These are phyloP conservation scores for Podospora pseudoanserina DNA, from an alignment of 495 filamentous ascomycete genomes.

Conservation along the genomic window DNA sequence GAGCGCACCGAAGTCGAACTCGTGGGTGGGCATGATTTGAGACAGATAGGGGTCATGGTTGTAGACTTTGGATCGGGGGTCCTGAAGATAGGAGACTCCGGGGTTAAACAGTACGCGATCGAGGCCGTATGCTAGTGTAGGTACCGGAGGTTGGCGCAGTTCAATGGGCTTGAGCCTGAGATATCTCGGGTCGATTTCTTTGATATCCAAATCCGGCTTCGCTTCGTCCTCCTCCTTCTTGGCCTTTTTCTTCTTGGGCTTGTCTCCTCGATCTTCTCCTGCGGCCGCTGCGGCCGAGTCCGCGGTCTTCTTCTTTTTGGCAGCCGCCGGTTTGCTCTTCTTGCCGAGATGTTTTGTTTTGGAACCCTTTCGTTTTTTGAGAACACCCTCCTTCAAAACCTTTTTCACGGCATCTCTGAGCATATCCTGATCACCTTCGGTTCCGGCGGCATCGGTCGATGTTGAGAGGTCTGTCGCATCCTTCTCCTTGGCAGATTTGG, in stretches of 20 bases:
- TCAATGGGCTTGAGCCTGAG: slow-evolving; percentile 45
- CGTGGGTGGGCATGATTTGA: slow-evolving; percentile 81
- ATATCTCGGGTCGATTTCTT: slow-evolving; percentile 24
- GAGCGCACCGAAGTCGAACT: slow-evolving; percentile 87
- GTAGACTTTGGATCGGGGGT: slow-evolving; percentile 80
- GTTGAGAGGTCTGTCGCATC: background rate
- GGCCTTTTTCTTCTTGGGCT: background rate
- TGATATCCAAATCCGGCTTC: slow-evolving; percentile 11
- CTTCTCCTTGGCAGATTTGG: background rate
- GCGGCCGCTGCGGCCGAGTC: too few species aligned
- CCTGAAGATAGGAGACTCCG: slow-evolving; percentile 87
- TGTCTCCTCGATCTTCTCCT: background rate
- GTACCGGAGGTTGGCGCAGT: slow-evolving; percentile 57
- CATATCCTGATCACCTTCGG: background rate
- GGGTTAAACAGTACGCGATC: slow-evolving; percentile 94
- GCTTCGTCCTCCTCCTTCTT: slow-evolving; percentile 7
- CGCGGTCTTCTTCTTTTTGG: background rate
- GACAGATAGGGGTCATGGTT: slow-evolving; percentile 96
- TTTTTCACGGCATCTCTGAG: background rate
- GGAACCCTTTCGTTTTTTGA: background rate
- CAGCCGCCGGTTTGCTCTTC: background rate
- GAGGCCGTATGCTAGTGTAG: slow-evolving; percentile 70
- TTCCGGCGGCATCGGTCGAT: background rate
- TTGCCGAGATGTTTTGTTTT: background rate
- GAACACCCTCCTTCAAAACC: background rate